Conservation (phyloP, 805 yeast genomes). For the Hanseniaspora clermontiae region DNA sequence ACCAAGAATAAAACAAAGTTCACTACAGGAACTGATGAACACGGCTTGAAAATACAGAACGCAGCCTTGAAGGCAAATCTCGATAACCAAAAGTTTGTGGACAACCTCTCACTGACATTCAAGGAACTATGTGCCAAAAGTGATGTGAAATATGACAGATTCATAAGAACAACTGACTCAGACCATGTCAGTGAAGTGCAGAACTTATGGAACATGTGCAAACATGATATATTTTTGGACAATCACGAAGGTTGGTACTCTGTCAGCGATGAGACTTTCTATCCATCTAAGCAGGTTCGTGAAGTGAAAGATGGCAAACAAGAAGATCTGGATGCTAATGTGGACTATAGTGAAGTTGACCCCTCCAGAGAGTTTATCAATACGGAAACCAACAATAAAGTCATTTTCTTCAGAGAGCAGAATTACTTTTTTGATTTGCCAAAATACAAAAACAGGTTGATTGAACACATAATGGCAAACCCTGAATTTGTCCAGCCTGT, state of each 20-base stretch:
- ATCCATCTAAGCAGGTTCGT: slow-evolving; percentile 64
- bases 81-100: slow-evolving; percentile 58
- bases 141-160: slow-evolving; percentile 53
- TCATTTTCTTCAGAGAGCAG: slow-evolving; percentile 59
- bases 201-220: slow-evolving; percentile 55
- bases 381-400: slow-evolving; percentile 66
- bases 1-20: slow-evolving; percentile 33
- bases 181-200: slow-evolving; percentile 62
- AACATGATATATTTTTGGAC: slow-evolving; percentile 59
- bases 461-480: slow-evolving; percentile 36
- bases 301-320: slow-evolving; percentile 26
- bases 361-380: slow-evolving; percentile 21
- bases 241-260: slow-evolving; percentile 91
- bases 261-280: slow-evolving; percentile 85
- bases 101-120: slow-evolving; percentile 53
- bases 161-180: slow-evolving; percentile 78
- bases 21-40: slow-evolving; percentile 94
- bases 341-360: slow-evolving; percentile 19
- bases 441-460: slow-evolving; percentile 41
- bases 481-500: slow-evolving; percentile 57
- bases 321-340: slow-evolving; percentile 27
- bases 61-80: slow-evolving; percentile 52
- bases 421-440: slow-evolving; percentile 78
- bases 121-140: slow-evolving; percentile 46
- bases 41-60: slow-evolving; percentile 82